Percentiles rank a stretch among this genome's conserved stretches.
Evolutionary conservation across 176 grass and related monocot species (phyloP).

Genomic region (Bolboschoenus planiculmis): DNA sequence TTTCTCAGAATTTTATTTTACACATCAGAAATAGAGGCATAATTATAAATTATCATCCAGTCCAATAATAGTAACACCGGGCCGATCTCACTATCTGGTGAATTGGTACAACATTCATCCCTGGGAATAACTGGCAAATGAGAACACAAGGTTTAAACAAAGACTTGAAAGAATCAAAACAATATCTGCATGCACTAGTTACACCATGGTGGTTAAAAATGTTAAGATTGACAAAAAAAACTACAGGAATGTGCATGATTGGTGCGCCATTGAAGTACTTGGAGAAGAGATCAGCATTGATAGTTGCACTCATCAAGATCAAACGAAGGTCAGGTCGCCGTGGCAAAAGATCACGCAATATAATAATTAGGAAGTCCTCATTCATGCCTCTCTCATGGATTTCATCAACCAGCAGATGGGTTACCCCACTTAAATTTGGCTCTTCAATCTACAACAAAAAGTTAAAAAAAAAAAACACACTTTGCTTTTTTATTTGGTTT

Average conservation of each 20-base stretch:
- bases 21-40: not conserved
- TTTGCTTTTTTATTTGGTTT: not conserved
- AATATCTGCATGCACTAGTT: not conserved
- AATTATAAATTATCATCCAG: not conserved
- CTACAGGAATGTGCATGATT: conserved; percentile 90
- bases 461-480: not conserved
- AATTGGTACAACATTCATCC: not conserved
- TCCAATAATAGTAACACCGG: not conserved
- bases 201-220: not conserved
- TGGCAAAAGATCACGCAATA: conserved; percentile 81
- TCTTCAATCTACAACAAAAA: conserved; percentile 63
- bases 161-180: conserved; percentile 2
- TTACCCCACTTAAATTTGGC: conserved; percentile 68
- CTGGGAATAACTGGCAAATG: not conserved
- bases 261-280: conserved; percentile 77
- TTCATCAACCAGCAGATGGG: conserved; percentile 87
- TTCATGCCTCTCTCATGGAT: conserved; percentile 98
- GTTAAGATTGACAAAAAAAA: conserved; percentile 17
- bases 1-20: not conserved
- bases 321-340: conserved; percentile 69
- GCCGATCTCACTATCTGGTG: not conserved
- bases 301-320: conserved; percentile 96
- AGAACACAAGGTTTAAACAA: not conserved
- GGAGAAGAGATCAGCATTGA: conserved; percentile 93
- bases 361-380: conserved; percentile 99